Percentiles rank a stretch among this genome's conserved stretches.
phyloP scores from a whole-genome alignment of 2,329 filamentous ascomycete genomes.

The Phoma sp. region DNA sequence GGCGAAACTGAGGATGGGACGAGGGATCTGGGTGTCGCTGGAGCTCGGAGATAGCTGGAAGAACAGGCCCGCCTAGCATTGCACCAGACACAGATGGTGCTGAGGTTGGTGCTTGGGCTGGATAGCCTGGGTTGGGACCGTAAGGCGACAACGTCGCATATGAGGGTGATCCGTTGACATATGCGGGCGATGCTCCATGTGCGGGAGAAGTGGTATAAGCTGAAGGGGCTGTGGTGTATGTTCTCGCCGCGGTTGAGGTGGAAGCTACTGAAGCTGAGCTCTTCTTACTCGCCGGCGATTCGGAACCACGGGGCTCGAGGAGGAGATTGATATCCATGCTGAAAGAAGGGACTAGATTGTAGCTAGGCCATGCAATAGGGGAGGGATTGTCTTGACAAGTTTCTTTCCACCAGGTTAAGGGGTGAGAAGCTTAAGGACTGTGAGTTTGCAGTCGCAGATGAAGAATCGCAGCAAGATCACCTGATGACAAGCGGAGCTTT shows the following conservation, averaged over 20 bases:
- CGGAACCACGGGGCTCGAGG: conserved; percentile 78
- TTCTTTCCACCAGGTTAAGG: background rate
- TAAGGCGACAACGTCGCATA: conserved; percentile 42
- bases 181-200: conserved; percentile 43
- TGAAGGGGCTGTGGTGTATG: conserved; percentile 46
- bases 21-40: conserved; percentile 51
- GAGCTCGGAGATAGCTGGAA: conserved; percentile 49
- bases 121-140: conserved; percentile 37
- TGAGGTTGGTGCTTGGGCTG: conserved; percentile 36
- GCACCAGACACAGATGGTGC: conserved; percentile 30
- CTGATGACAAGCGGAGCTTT: background rate
- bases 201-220: conserved; percentile 47
- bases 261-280: conserved; percentile 50
- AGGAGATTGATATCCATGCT: conserved; percentile 96
- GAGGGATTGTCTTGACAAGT: conserved; percentile 1
- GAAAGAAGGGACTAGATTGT: conserved; percentile 59
- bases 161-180: conserved; percentile 40
- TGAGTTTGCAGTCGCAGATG: background rate
- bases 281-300: conserved; percentile 64
- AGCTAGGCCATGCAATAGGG: conserved; percentile 52
- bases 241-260: conserved; percentile 49
- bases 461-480: background rate
- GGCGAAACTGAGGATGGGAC: conserved; percentile 48
- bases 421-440: background rate
- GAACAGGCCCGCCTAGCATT: conserved; percentile 48